Evolutionary conservation across 116 monocot genomes (phyloP), one percentile per base, ranked within the genome.

Genomic region (Papilionanthe hybrid): DNA sequence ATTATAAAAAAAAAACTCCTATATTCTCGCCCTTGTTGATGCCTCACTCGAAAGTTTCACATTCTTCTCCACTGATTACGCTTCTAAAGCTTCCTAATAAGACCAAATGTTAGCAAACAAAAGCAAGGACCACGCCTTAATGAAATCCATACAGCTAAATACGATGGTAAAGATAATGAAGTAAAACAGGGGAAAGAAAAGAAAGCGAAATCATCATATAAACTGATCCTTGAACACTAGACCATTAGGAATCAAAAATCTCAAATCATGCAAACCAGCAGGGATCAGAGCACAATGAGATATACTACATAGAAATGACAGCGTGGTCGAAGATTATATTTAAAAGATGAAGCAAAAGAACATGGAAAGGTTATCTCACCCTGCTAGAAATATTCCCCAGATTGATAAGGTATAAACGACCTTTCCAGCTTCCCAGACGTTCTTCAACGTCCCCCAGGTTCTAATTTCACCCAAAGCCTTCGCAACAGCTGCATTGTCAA

Each of bases 371-470:
- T 18, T 27, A 29, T 27, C 85, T 90, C 81, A 95, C 95, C 89
- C 92, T 11, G 87, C 86, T 20, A 92, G 78, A 80, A 84, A 82
- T 77, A 92, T 77, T 22, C 95, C 95, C 90, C 90, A 90, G 2
- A 92, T 89, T 41, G 91, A 87, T 72, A 95, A 74, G 11, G 89
- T 74, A 76, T 89, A 95, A 71, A 92, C 81, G 15, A 95, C 27
- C 78, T 89, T 90, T 72, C 85, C 89, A 82, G 92, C 95, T 84
- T 88, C 88, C 94, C 92, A 94, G 17, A 92, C 56, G 71, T 81
- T 87, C 74, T 80, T 86, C 84, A 83, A 81, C 77, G 79, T 87
- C 13, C 78, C 74, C 71, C 76, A 50, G 72, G 78, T 83, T 72
- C 86, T 89, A 45, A 90, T 84, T 20, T 69, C 83, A 77, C 75